Percentiles rank a stretch among this genome's conserved stretches.
Evolutionary conservation across 345 rosid genomes (phyloP).

Genomic region (Geranium brycei): DNA sequence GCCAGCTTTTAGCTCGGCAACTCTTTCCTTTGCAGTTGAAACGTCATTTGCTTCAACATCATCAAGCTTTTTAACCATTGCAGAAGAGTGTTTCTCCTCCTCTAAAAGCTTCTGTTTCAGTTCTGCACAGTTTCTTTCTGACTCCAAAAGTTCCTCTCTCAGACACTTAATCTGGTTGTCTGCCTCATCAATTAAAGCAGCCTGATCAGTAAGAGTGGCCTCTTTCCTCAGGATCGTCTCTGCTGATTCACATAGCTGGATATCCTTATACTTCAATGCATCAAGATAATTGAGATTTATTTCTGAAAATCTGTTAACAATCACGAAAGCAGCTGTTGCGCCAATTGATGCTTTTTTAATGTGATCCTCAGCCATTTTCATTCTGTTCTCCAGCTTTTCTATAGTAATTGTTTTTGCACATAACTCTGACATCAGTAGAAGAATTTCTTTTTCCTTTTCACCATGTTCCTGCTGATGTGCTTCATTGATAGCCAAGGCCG

Average conservation of each 20-base stretch:
- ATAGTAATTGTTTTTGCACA: constrained; percentile 29
- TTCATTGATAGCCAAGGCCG: constrained; percentile 69
- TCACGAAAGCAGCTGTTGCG: constrained; percentile 70
- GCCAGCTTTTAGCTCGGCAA: constrained; percentile 49
- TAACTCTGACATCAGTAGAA: constrained; percentile 43
- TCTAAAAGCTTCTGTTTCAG: constrained; percentile 34
- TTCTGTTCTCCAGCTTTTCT: constrained; percentile 38
- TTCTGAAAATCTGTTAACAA: constrained; percentile 63
- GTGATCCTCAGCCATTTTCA: constrained; percentile 38
- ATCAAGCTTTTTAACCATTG: constrained; percentile 41
- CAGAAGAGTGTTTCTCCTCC: constrained; percentile 23
- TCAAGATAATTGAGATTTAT: constrained; percentile 21
- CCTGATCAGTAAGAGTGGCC: constrained; percentile 26
- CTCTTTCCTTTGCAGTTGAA: constrained; percentile 39
- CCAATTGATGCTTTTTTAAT: constrained; percentile 38
- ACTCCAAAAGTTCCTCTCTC: constrained; percentile 28
- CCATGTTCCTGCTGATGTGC: constrained; percentile 69
- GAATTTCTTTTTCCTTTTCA: constrained; percentile 57
- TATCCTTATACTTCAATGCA: constrained; percentile 39
- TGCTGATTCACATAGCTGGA: constrained; percentile 29
- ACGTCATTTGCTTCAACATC: constrained; percentile 41
- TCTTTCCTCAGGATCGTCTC: constrained; percentile 31
- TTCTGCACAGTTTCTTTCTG: constrained; percentile 31
- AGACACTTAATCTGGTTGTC: constrained; percentile 32
- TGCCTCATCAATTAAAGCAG: constrained; percentile 21